Conservation (phyloP, 257 asterid species). For the Ballota nigra region DNA sequence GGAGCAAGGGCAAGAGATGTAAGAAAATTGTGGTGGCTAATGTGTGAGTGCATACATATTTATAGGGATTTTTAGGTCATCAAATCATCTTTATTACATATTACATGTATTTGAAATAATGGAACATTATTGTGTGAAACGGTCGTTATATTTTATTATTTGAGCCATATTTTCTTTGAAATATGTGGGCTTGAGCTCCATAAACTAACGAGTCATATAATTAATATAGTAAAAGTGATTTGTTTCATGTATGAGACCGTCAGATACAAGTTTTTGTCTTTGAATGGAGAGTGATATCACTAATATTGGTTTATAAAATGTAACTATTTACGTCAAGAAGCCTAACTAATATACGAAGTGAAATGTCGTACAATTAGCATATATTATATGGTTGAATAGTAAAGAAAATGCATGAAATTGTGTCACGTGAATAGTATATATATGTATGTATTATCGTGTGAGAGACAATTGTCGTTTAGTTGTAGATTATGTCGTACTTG, state of each 20-base stretch:
- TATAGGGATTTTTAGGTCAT: background rate
- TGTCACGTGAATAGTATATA: background rate
- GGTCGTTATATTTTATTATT: too few species aligned
- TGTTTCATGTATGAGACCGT: background rate
- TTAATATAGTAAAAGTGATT: too few species aligned
- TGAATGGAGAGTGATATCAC: background rate
- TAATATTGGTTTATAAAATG: background rate
- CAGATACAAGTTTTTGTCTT: too few species aligned
- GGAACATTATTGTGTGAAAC: background rate
- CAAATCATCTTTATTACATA: too few species aligned
- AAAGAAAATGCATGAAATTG: background rate
- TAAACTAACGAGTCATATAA: background rate
- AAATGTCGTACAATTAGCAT: background rate
- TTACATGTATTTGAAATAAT: background rate
- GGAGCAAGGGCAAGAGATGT: too few species aligned
- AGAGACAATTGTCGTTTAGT: background rate
- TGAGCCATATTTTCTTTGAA: too few species aligned
- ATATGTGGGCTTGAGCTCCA: too few species aligned
- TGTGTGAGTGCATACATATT: background rate
- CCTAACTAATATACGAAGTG: background rate
- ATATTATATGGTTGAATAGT: background rate
- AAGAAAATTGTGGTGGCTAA: background rate
- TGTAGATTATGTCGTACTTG: background rate
- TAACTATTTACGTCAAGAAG: background rate
- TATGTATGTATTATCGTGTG: background rate